Evolutionary conservation across 306 rosid species (phyloP).

Genomic region (Purshia tridentata): DNA sequence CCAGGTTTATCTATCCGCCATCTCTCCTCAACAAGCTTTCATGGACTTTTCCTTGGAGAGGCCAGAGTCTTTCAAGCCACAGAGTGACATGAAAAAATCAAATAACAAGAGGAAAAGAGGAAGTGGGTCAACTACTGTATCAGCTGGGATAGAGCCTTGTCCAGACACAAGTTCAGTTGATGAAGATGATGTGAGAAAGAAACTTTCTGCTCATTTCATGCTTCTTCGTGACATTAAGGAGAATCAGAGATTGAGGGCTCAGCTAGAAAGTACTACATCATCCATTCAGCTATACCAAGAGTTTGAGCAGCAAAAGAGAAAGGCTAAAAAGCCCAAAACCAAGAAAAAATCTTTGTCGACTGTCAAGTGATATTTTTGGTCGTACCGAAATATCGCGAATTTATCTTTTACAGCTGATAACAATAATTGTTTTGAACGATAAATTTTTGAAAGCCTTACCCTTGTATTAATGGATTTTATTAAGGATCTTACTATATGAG

Average conservation of each 20-base stretch:
- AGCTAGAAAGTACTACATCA: slow-evolving; percentile 50
- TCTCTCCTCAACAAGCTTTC: slow-evolving; percentile 78
- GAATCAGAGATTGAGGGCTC: slow-evolving; percentile 63
- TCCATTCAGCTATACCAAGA: slow-evolving; percentile 61
- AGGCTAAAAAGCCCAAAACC: slow-evolving; percentile 24
- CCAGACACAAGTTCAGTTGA: slow-evolving; percentile 31
- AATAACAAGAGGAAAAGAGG: slow-evolving; percentile 54
- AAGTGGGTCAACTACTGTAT: slow-evolving; percentile 34
- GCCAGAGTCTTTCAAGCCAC: slow-evolving; percentile 49
- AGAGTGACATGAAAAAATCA: slow-evolving; percentile 33
- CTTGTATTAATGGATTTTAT: too few relatives aligned
- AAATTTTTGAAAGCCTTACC: too few relatives aligned
- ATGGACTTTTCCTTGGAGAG: slow-evolving; percentile 59
- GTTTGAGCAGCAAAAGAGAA: slow-evolving; percentile 60
- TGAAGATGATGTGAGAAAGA: slow-evolving; percentile 54
- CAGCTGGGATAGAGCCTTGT: slow-evolving; percentile 30
- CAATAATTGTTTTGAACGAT: too few relatives aligned
- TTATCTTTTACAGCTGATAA: too few relatives aligned
- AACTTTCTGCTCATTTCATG: slow-evolving; percentile 59
- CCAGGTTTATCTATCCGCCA: slow-evolving; percentile 53
- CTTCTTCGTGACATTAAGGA: slow-evolving; percentile 73
- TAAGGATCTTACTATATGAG: too few relatives aligned
- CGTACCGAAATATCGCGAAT: not conserved
- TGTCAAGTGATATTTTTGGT: slow-evolving; percentile 6
- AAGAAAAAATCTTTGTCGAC: slow-evolving; percentile 3